Evolutionary conservation across 495 filamentous ascomycete genomes (phyloP).

Genomic region (Daldinia childiae): DNA sequence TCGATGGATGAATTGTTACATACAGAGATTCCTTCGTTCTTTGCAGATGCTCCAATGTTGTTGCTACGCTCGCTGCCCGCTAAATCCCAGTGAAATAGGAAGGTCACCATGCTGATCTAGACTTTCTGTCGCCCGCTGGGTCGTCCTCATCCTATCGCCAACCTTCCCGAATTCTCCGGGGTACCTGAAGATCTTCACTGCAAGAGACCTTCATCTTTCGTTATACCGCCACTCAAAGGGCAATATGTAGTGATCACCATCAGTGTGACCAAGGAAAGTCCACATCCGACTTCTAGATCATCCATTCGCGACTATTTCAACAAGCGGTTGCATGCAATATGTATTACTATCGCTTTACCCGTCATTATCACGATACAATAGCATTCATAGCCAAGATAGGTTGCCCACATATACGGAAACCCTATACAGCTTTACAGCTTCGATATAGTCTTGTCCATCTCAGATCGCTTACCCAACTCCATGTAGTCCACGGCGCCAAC

Average conservation of each 20-base stretch:
- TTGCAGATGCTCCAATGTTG: conserved; percentile 24
- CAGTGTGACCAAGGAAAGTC: conserved; percentile 26
- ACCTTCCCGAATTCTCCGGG: conserved; percentile 44
- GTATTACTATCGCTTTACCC: conserved; percentile 29
- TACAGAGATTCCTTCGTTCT: conserved; percentile 24
- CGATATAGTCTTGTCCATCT: conserved; percentile 39
- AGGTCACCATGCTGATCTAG: conserved; percentile 40
- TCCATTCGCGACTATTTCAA: conserved; percentile 17
- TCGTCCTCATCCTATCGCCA: conserved; percentile 37
- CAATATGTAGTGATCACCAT: conserved; percentile 33
- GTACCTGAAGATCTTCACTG: conserved; percentile 49
- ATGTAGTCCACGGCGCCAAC: conserved; percentile 39
- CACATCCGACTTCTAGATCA: conserved; percentile 32
- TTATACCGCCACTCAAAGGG: conserved; percentile 19
- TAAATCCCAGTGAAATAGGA: conserved; percentile 32
- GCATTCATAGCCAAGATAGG: conserved; percentile 14
- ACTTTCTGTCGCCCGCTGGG: conserved; percentile 18
- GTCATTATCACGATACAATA: conserved; percentile 20
- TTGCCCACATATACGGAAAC: conserved; percentile 27
- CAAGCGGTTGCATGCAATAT: conserved; percentile 28
- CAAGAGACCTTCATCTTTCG: conserved; percentile 36
- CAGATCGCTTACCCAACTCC: conserved; percentile 41
- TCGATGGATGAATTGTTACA: conserved; percentile 33
- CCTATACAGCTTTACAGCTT: conserved; percentile 18
- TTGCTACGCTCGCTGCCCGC: conserved; percentile 26